Evolutionary conservation across 2,329 filamentous ascomycete species (phyloP).

Genomic region (Lasiodiplodia sp.): DNA sequence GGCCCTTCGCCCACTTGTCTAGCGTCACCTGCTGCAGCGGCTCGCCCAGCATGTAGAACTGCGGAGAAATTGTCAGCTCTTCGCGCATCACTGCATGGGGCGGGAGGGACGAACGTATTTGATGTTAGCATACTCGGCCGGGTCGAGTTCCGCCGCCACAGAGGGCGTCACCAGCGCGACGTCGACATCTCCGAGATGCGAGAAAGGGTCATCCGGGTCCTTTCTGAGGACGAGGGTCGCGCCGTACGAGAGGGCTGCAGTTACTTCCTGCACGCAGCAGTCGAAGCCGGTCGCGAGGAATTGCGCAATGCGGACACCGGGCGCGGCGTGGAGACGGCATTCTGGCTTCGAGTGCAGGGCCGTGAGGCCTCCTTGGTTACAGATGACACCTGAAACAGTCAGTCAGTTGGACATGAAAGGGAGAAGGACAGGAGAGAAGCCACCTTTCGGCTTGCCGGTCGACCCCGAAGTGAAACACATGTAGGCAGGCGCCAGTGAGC

Average conservation of each 20-base stretch:
- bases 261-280: conserved; percentile 53
- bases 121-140: conserved; percentile 42
- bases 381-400: conserved; percentile 44
- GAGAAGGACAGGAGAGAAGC: too few relatives aligned
- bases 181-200: conserved; percentile 41
- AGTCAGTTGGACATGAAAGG: conserved; percentile 35
- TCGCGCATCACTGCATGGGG: neutral
- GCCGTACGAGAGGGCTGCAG: conserved; percentile 51
- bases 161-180: conserved; percentile 51
- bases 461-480: conserved; percentile 46
- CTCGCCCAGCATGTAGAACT: conserved; percentile 10
- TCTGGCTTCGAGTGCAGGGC: conserved; percentile 45
- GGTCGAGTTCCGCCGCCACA: conserved; percentile 43
- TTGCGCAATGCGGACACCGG: conserved; percentile 48
- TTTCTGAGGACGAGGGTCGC: conserved; percentile 47
- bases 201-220: conserved; percentile 37
- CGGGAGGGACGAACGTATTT: conserved; percentile 30
- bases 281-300: conserved; percentile 55
- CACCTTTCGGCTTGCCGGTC: conserved; percentile 32
- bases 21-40: conserved; percentile 43
- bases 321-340: conserved; percentile 44
- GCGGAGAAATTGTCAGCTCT: neutral
- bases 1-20: conserved; percentile 44
- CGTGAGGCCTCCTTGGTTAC: conserved; percentile 45
- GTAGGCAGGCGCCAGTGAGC: neutral